Evolutionary conservation across 371 early-diverging fungal genomes (phyloP).

Genomic region (Spiromyces aspiralis): DNA sequence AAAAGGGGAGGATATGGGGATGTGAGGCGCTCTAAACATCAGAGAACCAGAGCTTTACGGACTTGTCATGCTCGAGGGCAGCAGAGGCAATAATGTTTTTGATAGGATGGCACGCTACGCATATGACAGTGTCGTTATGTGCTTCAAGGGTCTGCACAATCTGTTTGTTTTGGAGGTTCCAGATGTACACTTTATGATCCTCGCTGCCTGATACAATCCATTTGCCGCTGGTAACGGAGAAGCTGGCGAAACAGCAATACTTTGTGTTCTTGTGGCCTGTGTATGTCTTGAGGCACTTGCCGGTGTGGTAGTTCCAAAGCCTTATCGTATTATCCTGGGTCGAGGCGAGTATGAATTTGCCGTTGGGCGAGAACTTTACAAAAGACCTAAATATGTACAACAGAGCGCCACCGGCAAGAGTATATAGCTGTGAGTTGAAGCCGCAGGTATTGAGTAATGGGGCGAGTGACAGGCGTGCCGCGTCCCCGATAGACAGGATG

Average conservation of each 20-base stretch:
- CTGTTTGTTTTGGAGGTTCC: conserved; percentile 91
- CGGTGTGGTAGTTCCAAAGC: conserved; percentile 86
- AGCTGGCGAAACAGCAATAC: conserved; percentile 84
- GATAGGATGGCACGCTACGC: conserved; percentile 89
- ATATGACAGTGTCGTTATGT: conserved; percentile 81
- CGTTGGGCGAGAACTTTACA: conserved; percentile 95
- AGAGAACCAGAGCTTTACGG: conserved; percentile 74
- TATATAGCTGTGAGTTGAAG: too few species aligned
- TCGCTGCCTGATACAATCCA: conserved; percentile 95
- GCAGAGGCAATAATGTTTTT: conserved; percentile 91
- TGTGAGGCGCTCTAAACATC: conserved; percentile 17
- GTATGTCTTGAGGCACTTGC: conserved; percentile 88
- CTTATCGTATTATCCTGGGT: conserved; percentile 85
- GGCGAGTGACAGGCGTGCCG: too few species aligned
- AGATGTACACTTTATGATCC: conserved; percentile 80
- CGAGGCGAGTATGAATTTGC: conserved; percentile 91
- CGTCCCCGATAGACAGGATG: too few species aligned
- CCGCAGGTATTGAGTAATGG: too few species aligned
- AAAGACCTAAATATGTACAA: conserved; percentile 34
- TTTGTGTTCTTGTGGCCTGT: conserved; percentile 77
- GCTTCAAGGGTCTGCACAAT: conserved; percentile 84
- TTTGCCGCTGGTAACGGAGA: conserved; percentile 70
- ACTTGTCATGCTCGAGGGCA: conserved; percentile 75
- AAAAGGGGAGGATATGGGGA: too few species aligned
- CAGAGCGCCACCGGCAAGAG: too few species aligned